Base-by-base conservation (phyloP, 345 rosid species). In the Alliaria petiolata region DNA sequence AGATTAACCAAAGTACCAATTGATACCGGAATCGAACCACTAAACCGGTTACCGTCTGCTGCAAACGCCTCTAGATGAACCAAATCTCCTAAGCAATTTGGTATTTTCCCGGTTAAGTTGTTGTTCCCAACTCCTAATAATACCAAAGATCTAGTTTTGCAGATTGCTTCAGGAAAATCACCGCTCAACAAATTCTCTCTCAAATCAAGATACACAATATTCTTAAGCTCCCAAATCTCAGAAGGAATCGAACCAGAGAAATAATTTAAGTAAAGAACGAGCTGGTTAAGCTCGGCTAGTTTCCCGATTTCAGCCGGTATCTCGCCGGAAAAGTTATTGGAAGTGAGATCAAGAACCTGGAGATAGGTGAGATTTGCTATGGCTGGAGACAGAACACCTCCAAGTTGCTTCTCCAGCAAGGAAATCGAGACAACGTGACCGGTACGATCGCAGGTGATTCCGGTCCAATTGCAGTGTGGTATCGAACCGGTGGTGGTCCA, bases 311-410 rank as follows among this genome's bases (percentile, higher is more conserved):
- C 82, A 26, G 68, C 51, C 4, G 98, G 98, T 62, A 92, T 83
- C 16, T 75, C 22, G 1, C 93, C 88, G 0, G 85, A 70, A 59
- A 92, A 84, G 10, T 54, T 67, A 71, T 92, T 90, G 14, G 77
- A 80, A 78, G 87, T 75, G 61, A 90, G 80, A 78, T 92, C 96
- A 71, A 92, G 96, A 87, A 90, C 93, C 89, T 88, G 96, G 75
- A 90, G 91, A 54, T 78, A 62, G n/a, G 96, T 85, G 55, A 90
- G 81, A 79, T 90, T 90, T 31, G 89, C 83, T 3, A 88, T 74
- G 55, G 75, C 81, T 7, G 98, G 86, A 61, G 97, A 83, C 38
- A 92, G 70, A 72, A 54, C 52, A 47, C 98, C 98, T 53, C 49
- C 43, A 67, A 92, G 91, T 84, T 87, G 93, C 84, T 66, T 83